phyloP scores from a whole-genome alignment of 2,329 filamentous ascomycete species.

The Hirsutella minnesotensis region DNA sequence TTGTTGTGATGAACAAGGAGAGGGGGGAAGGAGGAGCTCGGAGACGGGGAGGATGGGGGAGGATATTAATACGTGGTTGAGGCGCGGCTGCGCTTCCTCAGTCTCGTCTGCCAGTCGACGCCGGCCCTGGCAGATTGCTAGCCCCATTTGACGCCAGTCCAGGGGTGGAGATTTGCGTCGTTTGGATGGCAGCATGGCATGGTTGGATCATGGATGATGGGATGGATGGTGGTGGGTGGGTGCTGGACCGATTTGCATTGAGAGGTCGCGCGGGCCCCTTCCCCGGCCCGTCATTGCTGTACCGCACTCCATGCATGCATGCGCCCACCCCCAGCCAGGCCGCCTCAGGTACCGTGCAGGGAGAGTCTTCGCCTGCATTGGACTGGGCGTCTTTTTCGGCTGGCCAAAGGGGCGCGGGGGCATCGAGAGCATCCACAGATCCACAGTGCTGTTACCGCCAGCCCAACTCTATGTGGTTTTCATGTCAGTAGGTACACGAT shows the following conservation, averaged over 20 bases:
- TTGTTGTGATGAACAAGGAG: slow-evolving; percentile 27
- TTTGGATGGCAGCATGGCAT: background rate
- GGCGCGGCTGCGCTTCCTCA: slow-evolving; percentile 5
- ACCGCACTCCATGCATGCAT: too few species aligned
- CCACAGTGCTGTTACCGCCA: too few species aligned
- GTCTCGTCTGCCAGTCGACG: slow-evolving; percentile 17
- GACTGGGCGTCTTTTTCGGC: too few species aligned
- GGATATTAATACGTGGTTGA: slow-evolving; percentile 23
- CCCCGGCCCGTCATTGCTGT: background rate
- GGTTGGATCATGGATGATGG: background rate
- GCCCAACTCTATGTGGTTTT: too few species aligned
- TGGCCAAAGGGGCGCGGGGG: too few species aligned
- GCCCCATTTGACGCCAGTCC: background rate
- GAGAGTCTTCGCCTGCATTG: too few species aligned
- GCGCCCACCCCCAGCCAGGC: too few species aligned
- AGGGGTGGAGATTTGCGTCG: background rate
- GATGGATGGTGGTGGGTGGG: background rate
- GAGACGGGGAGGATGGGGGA: slow-evolving; percentile 19
- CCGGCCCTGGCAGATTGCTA: slow-evolving; percentile 13
- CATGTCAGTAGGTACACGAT: too few species aligned
- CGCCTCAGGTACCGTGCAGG: too few species aligned
- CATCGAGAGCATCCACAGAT: too few species aligned
- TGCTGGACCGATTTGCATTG: too few species aligned
- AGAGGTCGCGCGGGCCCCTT: background rate
- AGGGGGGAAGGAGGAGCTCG: slow-evolving; percentile 6